These are phyloP conservation scores for Trichoderma asperellum DNA, from an alignment of 2,329 filamentous ascomycete species.

Conservation along the genomic window DNA sequence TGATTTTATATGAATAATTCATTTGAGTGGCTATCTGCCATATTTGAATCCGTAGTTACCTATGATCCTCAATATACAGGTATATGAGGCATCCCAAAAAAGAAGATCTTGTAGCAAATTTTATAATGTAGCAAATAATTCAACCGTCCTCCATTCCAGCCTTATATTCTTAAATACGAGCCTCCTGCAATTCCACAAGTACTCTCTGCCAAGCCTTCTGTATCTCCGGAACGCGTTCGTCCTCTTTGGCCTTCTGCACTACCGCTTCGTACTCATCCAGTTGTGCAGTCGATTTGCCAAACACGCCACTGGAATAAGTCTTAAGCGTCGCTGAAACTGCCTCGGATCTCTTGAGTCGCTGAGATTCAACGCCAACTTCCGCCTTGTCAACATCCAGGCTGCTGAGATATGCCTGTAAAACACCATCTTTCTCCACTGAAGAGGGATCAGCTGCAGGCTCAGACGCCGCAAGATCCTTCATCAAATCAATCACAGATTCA, in stretches of 20 bases:
- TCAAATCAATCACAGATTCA: conserved; percentile 51
- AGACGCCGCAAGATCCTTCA: conserved; percentile 46
- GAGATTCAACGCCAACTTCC: conserved; percentile 55
- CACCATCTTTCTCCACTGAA: conserved; percentile 29
- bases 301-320: conserved; percentile 49
- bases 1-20: neutral
- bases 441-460: conserved; percentile 32
- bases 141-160: neutral
- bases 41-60: neutral
- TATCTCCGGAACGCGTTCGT: conserved; percentile 52
- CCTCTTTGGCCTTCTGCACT: conserved; percentile 42
- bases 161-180: neutral
- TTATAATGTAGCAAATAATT: neutral
- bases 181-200: conserved; percentile 38
- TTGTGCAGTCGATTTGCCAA: conserved; percentile 41
- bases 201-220: conserved; percentile 49
- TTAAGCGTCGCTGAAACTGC: conserved; percentile 49
- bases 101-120: conserved; percentile 8
- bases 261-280: conserved; percentile 40
- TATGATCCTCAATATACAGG: neutral
- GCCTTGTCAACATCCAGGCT: conserved; percentile 53
- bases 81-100: conserved; percentile 3
- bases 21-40: neutral
- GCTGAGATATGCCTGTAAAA: conserved; percentile 47
- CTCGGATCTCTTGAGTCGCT: conserved; percentile 53